Base-by-base conservation (phyloP, 768 basidiomycete genomes). In the Serendipita sp. region DNA sequence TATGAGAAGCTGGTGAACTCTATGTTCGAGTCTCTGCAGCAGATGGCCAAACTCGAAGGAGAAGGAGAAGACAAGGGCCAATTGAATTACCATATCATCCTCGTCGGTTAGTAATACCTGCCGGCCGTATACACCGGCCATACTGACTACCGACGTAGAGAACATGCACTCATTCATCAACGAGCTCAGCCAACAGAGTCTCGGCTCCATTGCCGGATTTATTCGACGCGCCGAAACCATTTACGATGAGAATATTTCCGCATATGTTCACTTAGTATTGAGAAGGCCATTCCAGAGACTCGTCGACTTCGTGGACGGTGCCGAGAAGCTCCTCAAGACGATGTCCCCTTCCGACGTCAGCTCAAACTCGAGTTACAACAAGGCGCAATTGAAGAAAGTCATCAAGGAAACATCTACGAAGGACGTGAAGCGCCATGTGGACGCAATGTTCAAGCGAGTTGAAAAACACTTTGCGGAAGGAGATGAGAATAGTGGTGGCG, bases 51-150 rank as follows among this genome's bases (percentile, higher is more conserved):
- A 73, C 76, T 95, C 79, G 88, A 93, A 65, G 89, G 91, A 0
- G 91, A 90, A 65, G 88, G 83, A 0, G 95, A 98, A 71, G 94
- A 93, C 73, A 98, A 98, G 74, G 93, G 93, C 0, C 92, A 95
- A 71, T 80, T 98, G 63, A 97, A 97, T 73, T 96, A 91, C 68
- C 92, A 96, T 72, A 91, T 97, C 69, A 87, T 95, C 70, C 79
- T 98, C 66, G 88, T 97, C 65, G 95, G 95, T 94, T 70, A 70
- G 88, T 51, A 28, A 41, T 13, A 41, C 65, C 28, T 32, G 23
- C 16, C 10, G 56, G 52, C 60, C 44, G n/a, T 13, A 18, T 44
- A 34, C 35, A 2, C n/a, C n/a, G 34, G 47, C 23, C 23, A 10
- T 60, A 10, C 46, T 54, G 44, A 64, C 63, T 13, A 11, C 8